A percentile compares a stretch with the other conserved stretches of the same genome.
Evolutionary conservation across 441 rosid genomes (phyloP).

Genomic region (Gossypium armourianum): DNA sequence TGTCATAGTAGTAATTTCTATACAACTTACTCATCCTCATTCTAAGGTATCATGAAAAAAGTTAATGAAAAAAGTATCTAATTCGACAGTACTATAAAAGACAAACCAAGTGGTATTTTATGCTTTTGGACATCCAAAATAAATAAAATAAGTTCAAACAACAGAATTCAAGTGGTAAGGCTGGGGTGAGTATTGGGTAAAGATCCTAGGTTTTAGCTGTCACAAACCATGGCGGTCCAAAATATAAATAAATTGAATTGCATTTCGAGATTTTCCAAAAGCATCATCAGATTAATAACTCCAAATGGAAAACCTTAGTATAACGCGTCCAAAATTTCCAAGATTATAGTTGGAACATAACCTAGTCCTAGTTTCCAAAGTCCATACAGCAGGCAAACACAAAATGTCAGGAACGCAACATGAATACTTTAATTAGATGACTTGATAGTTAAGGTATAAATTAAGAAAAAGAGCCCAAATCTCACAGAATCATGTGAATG

Average conservation of each 20-base stretch:
- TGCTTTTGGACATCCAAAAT: background rate
- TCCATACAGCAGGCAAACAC: conserved; percentile 7
- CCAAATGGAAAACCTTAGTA: background rate
- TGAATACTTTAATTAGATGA: background rate
- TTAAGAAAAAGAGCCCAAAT: background rate
- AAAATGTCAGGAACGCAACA: background rate
- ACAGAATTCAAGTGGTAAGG: background rate
- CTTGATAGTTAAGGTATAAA: background rate
- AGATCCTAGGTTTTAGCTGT: background rate
- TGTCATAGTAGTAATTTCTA: background rate
- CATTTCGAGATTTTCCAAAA: conserved; percentile 1
- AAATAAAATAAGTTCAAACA: background rate
- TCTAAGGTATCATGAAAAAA: background rate
- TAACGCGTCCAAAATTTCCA: background rate
- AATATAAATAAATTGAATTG: background rate
- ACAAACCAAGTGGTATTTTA: background rate
- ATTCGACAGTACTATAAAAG: background rate
- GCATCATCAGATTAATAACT: conserved; percentile 3
- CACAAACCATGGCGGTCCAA: background rate
- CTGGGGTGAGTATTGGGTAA: background rate
- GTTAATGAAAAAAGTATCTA: background rate
- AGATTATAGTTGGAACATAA: background rate
- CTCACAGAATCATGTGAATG: conserved; percentile 12
- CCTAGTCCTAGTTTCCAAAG: background rate
- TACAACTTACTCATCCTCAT: background rate